Evolutionary conservation across 768 basidiomycete species (phyloP), one percentile per base, ranked within the genome.

Genomic region (Russula compacta): DNA sequence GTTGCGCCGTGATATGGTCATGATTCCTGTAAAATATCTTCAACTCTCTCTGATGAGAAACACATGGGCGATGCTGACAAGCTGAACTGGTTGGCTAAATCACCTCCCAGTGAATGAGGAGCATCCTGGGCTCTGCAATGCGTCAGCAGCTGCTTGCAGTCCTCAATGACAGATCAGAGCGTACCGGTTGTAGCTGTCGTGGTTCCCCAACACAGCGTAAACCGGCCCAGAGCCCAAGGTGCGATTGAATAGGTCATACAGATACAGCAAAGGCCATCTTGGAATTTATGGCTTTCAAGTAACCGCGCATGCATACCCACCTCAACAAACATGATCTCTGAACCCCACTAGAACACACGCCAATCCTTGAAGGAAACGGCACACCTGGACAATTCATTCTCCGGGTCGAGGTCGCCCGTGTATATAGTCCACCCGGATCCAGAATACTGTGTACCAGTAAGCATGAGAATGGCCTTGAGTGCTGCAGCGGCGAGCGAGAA

Each of bases 181-280:
- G 35, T 62, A 86, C 83, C 82, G 78, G 65, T 84, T 83, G 69
- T 84, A 87, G 44, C 78, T 83, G 69, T 91, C 88, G 66, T 91
- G 88, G 69, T 91, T 91, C 8, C 88, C 88, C 9, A 90, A 74
- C 0, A 84, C 81, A 33, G 85, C 82, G 65, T 89, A 91, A 3
- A 89, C 79, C 17, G 88, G 86, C 0, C 86, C 85, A 14, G 79
- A 75, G 15, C 82, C 82, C 36, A 89, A 76, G 66, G 77, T 76
- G 15, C 75, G 75, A 70, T 80, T 85, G 72, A 88, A 79, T 39
- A 90, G 76, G 63, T 84, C 85, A 68, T 81, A 90, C 24, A 89
- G 59, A n/a, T n/a, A n/a, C n/a, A n/a, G n/a, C 1, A 86, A 72
- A 1, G 83, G 78, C 85, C 87, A 62, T 19, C 32, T 49, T 19